Evolutionary conservation across 2,329 filamentous ascomycete genomes (phyloP), one percentile per base, ranked within the genome.

Genomic region (Coniochaeta prunicola): DNA sequence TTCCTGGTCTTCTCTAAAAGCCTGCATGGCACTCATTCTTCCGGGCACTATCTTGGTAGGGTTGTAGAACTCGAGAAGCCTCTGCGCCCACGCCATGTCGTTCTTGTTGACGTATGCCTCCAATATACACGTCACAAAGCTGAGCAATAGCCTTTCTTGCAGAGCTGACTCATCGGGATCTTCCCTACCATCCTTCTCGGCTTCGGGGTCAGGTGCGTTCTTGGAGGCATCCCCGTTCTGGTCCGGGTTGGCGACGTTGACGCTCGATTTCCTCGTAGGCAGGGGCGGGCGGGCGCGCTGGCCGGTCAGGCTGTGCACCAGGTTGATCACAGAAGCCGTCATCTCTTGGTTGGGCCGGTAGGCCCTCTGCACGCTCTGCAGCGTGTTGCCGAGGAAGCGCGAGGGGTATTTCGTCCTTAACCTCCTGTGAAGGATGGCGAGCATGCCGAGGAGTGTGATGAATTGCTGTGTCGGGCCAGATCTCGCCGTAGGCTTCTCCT

Each of bases 351-450:
- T 81, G 9, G 79, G 84, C 63, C 76, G 78, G 70, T 90, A 92
- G 50, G 84, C 83, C 58, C 81, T 77, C 58, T 88, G 80, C 54
- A 92, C 84, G 28, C 89, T 87, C 62, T 89, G 85, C 17, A 94
- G 76, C n/a, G 88, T 89, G 0, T 86, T 86, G 57, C 88, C 89
- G 21, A 94, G 78, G 71, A 93, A 94, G 34, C 89, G 82, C 54
- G 89, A 92, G 1, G 90, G 90, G 62, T 85, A 86, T 69, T 88
- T 90, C 6, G 90, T 90, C 73, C 88, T 86, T 68, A 94, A 86
- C 60, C 90, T 80, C 58, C 80, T 82, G 71, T 92, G 89, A 13
- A 93, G 75, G 59, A 90, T 88, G 33, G 84, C 81, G 13, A 94
- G 79, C 77, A 92, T 85, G 53, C 84, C 84, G 33, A 92, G 78